phyloP scores from a whole-genome alignment of 2,329 filamentous ascomycete species.

The Calonectria pauciramosa region DNA sequence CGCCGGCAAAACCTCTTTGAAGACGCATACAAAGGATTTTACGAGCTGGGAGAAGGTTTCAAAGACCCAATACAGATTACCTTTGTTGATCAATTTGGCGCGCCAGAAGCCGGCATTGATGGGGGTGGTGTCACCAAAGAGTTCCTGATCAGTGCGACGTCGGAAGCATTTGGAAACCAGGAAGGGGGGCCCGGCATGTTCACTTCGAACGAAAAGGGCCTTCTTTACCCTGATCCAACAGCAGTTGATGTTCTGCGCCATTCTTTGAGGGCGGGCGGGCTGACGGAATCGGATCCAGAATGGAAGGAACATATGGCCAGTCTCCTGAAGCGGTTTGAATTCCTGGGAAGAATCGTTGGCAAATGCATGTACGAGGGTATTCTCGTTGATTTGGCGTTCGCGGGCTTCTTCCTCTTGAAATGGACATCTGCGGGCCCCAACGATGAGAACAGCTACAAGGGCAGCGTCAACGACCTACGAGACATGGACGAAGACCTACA shows the following conservation, averaged over 20 bases:
- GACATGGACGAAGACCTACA: conserved; percentile 94
- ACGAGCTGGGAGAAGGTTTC: conserved; percentile 81
- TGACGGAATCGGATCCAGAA: conserved; percentile 66
- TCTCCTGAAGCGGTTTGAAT: conserved; percentile 84
- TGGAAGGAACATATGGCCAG: conserved; percentile 71
- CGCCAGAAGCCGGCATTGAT: conserved; percentile 92
- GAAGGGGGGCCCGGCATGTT: conserved; percentile 72
- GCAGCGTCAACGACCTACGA: conserved; percentile 93
- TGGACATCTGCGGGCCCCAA: conserved; percentile 82
- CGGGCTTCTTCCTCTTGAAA: conserved; percentile 95
- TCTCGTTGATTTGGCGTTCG: conserved; percentile 91
- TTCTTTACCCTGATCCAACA: conserved; percentile 90
- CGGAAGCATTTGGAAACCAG: conserved; percentile 80
- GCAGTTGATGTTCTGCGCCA: conserved; percentile 79
- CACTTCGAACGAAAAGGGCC: conserved; percentile 84
- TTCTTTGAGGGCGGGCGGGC: conserved; percentile 64
- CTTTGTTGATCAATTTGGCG: conserved; percentile 92
- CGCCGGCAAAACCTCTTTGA: conserved; percentile 84
- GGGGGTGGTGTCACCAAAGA: conserved; percentile 98
- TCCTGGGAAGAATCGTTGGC: conserved; percentile 91
- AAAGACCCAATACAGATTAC: conserved; percentile 98
- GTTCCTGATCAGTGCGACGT: conserved; percentile 90
- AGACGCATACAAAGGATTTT: conserved; percentile 89
- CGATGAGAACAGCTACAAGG: conserved; percentile 81
- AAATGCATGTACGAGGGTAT: conserved; percentile 99